Percentiles rank a stretch among this genome's conserved stretches.
Evolutionary conservation across 805 yeast species (phyloP).

Genomic region (Ogataea neopini): DNA sequence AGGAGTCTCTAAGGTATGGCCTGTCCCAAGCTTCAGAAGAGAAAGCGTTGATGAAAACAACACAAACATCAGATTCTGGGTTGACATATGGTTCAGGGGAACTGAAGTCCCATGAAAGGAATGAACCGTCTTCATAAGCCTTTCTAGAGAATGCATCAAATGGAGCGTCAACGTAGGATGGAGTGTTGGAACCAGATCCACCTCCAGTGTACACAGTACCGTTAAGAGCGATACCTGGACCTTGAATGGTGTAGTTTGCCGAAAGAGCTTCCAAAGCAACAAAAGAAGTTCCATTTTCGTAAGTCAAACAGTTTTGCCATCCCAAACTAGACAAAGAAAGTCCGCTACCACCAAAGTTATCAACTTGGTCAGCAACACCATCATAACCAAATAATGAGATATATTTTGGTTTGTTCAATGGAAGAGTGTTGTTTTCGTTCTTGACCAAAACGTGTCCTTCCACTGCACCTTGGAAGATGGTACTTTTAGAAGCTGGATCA

Average conservation of each 20-base stretch:
- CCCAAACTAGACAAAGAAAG: conserved; percentile 11
- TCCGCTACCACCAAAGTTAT: background rate
- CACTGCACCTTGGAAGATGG: conserved; percentile 53
- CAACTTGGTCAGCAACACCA: conserved; percentile 8
- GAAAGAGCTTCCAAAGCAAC: conserved; percentile 1
- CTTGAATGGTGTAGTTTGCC: background rate
- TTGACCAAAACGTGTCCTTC: conserved; percentile 60
- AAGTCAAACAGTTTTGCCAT: conserved; percentile 5
- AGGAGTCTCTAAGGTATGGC: conserved; percentile 55
- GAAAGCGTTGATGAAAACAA: conserved; percentile 55
- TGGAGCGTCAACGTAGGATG: conserved; percentile 59
- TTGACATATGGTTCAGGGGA: conserved; percentile 48
- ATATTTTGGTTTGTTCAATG: conserved; percentile 56
- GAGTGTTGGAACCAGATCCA: conserved; percentile 63
- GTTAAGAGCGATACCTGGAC: conserved; percentile 33
- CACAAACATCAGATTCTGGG: conserved; percentile 45
- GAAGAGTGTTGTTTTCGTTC: conserved; percentile 49
- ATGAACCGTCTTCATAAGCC: conserved; percentile 34
- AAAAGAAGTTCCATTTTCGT: conserved; percentile 13
- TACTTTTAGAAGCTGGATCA: conserved; percentile 45
- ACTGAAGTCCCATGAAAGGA: conserved; percentile 24
- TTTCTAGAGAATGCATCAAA: conserved; percentile 52
- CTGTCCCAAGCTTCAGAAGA: conserved; percentile 63
- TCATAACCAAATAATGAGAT: conserved; percentile 20
- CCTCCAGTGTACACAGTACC: conserved; percentile 62